Conservation (phyloP, 768 basidiomycete genomes). For the Leccinum subgranulosum region DNA sequence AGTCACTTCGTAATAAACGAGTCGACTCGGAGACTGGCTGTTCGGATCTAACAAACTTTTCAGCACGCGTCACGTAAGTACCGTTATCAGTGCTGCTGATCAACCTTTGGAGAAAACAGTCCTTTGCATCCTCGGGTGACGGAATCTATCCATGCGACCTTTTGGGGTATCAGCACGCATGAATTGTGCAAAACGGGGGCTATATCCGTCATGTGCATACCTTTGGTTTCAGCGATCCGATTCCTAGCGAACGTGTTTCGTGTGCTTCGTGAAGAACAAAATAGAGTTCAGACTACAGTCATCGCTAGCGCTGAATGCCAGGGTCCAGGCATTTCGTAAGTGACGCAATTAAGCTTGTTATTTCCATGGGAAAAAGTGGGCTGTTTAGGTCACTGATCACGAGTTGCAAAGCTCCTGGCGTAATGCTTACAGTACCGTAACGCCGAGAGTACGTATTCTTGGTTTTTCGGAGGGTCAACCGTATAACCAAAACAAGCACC, state of each 20-base stretch:
- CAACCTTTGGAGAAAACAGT: background rate
- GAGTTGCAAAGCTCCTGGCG: background rate
- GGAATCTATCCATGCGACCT: constrained; percentile 4
- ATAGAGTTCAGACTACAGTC: background rate
- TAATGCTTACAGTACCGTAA: no score
- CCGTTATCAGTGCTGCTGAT: constrained; percentile 12
- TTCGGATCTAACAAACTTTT: background rate
- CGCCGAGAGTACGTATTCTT: no score
- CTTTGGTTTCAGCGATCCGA: background rate
- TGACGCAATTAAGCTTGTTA: background rate
- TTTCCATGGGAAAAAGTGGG: background rate
- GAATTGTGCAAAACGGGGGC: background rate
- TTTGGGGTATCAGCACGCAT: background rate
- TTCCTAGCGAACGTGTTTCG: constrained; percentile 8
- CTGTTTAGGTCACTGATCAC: background rate
- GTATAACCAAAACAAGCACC: background rate
- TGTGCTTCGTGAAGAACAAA: constrained; percentile 1
- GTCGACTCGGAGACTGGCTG: background rate
- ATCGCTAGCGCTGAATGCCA: background rate
- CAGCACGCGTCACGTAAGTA: background rate
- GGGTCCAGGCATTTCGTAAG: background rate
- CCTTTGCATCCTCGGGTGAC: constrained; percentile 2
- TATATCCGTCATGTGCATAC: constrained; percentile 3
- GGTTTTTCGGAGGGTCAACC: no score
- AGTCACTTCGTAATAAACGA: background rate